Evolutionary conservation across 345 rosid species (phyloP).

Genomic region (Rhodamnia rubescens): DNA sequence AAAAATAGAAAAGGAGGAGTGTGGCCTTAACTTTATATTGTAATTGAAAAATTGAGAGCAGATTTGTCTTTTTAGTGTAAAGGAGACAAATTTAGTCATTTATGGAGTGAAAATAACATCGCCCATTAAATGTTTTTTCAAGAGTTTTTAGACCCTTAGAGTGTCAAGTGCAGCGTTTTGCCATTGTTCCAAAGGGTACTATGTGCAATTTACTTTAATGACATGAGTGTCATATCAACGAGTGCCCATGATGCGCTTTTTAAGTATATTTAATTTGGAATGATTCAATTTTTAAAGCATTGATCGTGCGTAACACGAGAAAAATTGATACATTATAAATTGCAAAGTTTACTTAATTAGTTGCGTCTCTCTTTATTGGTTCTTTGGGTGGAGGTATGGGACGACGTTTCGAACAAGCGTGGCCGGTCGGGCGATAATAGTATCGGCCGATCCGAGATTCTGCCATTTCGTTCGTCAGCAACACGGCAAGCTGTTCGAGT

Average conservation of each 20-base stretch:
- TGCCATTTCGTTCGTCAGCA: conserved; percentile 8
- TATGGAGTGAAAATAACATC: too few relatives aligned
- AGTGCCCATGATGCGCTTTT: neutral
- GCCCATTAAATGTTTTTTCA: too few relatives aligned
- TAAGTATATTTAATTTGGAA: neutral
- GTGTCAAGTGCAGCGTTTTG: neutral
- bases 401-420: conserved; percentile 9
- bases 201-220: neutral
- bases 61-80: too few relatives aligned
- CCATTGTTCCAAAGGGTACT: neutral
- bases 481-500: conserved; percentile 4
- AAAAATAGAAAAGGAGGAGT: too few relatives aligned
- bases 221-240: neutral
- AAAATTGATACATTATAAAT: neutral
- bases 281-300: neutral
- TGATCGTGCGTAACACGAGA: neutral
- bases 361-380: neutral
- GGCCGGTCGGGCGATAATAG: conserved; percentile 3
- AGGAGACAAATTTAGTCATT: too few relatives aligned
- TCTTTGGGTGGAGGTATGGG: conserved; percentile 2
- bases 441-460: conserved; percentile 10
- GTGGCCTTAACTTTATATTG: too few relatives aligned
- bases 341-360: neutral
- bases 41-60: too few relatives aligned
- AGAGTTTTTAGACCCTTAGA: neutral